phyloP scores from a whole-genome alignment of 2,329 filamentous ascomycete genomes.

The Nothophaeocryptopus gaeumannii region DNA sequence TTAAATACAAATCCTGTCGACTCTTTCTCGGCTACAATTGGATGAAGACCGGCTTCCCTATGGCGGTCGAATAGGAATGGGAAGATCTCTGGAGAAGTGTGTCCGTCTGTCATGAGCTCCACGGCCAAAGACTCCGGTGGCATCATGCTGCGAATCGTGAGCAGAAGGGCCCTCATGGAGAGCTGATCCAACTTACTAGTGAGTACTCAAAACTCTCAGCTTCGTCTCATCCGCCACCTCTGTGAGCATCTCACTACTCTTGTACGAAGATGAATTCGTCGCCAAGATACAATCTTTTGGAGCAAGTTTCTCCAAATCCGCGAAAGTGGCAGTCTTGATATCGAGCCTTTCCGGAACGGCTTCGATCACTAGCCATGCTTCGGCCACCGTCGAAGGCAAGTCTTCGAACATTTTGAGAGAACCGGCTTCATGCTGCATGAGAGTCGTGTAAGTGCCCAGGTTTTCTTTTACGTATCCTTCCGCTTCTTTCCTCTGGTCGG shows the following conservation, averaged over 20 bases:
- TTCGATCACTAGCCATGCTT: conserved; percentile 56
- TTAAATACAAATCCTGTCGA: conserved; percentile 57
- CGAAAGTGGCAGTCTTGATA: conserved; percentile 51
- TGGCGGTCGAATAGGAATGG: conserved; percentile 45
- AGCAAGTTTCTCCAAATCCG: conserved; percentile 44
- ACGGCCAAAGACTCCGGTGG: conserved; percentile 45
- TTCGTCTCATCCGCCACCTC: conserved; percentile 41
- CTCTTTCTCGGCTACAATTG: conserved; percentile 46
- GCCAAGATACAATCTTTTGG: conserved; percentile 49
- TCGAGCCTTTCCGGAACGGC: conserved; percentile 52
- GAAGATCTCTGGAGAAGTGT: conserved; percentile 45
- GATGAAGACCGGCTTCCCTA: conserved; percentile 42
- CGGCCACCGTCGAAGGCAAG: conserved; percentile 41
- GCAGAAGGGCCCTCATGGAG: neutral
- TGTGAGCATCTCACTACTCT: conserved; percentile 49
- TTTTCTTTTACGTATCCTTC: too few relatives aligned
- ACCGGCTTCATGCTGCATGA: too few relatives aligned
- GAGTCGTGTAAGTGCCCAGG: too few relatives aligned
- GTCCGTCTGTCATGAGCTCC: conserved; percentile 54
- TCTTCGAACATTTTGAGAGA: conserved; percentile 15
- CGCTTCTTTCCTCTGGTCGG: too few relatives aligned
- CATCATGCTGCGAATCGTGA: conserved; percentile 1
- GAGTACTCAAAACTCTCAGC: conserved; percentile 48
- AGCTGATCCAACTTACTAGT: conserved; percentile 37
- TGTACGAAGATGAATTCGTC: conserved; percentile 54